Conservation (phyloP, 208 protist species). For the Leishmania mexicana region DNA sequence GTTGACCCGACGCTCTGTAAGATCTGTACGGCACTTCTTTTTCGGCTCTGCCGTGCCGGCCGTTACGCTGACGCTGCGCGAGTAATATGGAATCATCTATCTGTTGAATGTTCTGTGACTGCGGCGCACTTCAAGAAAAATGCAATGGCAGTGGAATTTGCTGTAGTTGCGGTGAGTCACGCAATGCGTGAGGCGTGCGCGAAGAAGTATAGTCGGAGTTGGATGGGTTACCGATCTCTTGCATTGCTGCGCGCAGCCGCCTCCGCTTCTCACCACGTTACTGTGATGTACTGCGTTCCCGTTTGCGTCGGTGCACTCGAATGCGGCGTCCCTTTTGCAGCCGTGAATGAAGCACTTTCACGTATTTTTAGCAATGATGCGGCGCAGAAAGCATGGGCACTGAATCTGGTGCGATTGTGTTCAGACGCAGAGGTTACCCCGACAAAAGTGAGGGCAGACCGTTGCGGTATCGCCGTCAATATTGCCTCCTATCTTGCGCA, state of each 20-base stretch:
- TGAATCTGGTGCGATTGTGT: constrained; percentile 28
- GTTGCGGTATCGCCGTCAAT: constrained; percentile 7
- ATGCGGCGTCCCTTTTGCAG: constrained; percentile 59
- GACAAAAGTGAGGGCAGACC: neutral
- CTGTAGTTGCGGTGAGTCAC: constrained; percentile 34
- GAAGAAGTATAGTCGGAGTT: constrained; percentile 19
- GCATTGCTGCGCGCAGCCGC: constrained; percentile 39
- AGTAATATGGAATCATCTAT: constrained; percentile 77
- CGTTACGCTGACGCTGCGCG: constrained; percentile 42
- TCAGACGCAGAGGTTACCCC: constrained; percentile 3
- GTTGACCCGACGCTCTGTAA: constrained; percentile 30
- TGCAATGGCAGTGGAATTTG: constrained; percentile 29
- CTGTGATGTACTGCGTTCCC: constrained; percentile 46
- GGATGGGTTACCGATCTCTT: constrained; percentile 70
- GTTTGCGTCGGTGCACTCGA: constrained; percentile 51
- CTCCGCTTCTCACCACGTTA: constrained; percentile 15
- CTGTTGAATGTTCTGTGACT: constrained; percentile 21
- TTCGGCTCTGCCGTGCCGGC: constrained; percentile 28
- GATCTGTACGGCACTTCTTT: constrained; percentile 37
- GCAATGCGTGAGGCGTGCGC: constrained; percentile 40
- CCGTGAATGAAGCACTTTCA: constrained; percentile 39
- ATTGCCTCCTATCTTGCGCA: neutral
- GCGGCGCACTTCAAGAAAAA: constrained; percentile 22
- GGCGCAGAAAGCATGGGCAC: constrained; percentile 15
- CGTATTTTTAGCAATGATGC: constrained; percentile 33